Percentiles rank a stretch among this genome's conserved stretches.
Evolutionary conservation across 768 basidiomycete genomes (phyloP).

Genomic region (Lentinula guzmanii): DNA sequence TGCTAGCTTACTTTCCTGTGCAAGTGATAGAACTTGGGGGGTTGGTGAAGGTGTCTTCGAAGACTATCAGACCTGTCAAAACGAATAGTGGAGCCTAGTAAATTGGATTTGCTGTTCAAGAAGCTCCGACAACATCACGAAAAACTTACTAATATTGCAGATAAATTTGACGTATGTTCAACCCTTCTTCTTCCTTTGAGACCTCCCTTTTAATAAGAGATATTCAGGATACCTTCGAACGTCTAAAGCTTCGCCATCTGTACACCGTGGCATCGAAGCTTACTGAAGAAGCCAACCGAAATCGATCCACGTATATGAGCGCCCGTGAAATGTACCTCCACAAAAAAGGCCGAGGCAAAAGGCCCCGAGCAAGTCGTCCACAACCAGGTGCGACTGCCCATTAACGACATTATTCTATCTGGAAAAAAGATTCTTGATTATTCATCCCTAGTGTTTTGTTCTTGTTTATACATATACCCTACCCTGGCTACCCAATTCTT

Average conservation of each 20-base stretch:
- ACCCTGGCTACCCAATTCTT: too few species aligned
- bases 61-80: constrained; percentile 1
- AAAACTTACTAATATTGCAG: background rate
- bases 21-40: background rate
- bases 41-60: background rate
- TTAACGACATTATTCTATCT: too few species aligned
- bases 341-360: too few species aligned
- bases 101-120: background rate
- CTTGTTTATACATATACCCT: too few species aligned
- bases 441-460: too few species aligned
- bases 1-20: background rate
- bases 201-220: background rate
- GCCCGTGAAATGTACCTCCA: background rate
- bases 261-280: background rate
- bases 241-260: constrained; percentile 4
- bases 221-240: constrained; percentile 1
- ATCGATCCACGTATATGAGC: background rate
- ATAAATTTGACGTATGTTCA: constrained; percentile 4
- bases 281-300: constrained; percentile 1
- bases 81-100: background rate
- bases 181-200: background rate
- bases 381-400: too few species aligned
- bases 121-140: constrained; percentile 1
- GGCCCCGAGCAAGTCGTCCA: too few species aligned
- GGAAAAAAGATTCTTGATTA: too few species aligned